Base-by-base conservation (phyloP, 768 basidiomycete genomes). In the Scleroderma citrinum region DNA sequence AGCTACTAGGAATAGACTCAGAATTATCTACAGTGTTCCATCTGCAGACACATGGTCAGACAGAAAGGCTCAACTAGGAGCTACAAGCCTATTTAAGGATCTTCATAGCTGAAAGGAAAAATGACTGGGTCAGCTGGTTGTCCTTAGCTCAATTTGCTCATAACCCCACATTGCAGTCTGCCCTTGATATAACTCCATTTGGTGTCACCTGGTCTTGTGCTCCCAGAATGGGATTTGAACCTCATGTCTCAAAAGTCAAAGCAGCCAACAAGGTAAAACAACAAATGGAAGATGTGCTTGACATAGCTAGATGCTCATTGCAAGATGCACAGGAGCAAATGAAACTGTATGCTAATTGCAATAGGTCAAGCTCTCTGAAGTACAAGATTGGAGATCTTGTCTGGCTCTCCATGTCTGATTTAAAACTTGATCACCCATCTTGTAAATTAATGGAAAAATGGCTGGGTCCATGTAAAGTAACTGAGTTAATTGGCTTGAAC, bases 11-110 rank as follows among this genome's bases (percentile, higher is more conserved):
- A 11, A 49, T 49, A n/a, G 49, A 46, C 47, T 56, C 43, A 1
- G 46, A 51, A 14, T 45, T 67, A 11, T 58, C 51, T 26, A 70
- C 66, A 0, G 59, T 68, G 0, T 69, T 57, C 51, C 69, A 71
- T 39, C 69, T 64, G 1, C 66, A 72, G 47, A 66, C 70, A 2
- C 62, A 75, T 52, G 60, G 67, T 0, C 63, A 67, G 46, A 68
- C 63, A 10, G 64, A 71, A 55, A 17, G 57, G 5, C 49, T 59
- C 19, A 69, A 69, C 49, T 61, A 62, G 48, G 64, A 61, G 45
- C 34, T 72, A 0, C 61, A 70, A 53, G 44, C 52, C 17, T 66
- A 67, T 44, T 51, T 71, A 3, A 43, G 59, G 2, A 17, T 55
- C 12, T 69, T 63, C 46, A 48, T 50, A 11, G 49, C 50, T 41